Base-by-base conservation (phyloP, 345 rosid species). In the Eucalyptus victrix region DNA sequence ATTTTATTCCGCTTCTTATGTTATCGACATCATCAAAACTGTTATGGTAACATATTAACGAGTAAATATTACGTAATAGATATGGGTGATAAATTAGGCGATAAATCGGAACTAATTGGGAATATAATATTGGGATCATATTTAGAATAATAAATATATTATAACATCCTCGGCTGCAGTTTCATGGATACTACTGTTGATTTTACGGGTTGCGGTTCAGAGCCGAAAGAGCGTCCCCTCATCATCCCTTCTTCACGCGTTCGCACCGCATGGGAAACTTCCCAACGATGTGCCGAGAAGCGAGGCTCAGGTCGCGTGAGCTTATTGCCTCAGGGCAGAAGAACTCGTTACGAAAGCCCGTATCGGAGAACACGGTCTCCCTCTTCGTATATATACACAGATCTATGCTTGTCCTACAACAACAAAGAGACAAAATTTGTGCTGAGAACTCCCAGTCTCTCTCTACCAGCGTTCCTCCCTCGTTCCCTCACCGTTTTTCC, bases 321-420 rank as follows among this genome's bases (percentile, higher is more conserved):
- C 54, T 51, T 17, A 3, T 51, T 7, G 0, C 21, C 23, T n/a
- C 3, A 0, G 26, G 8, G 44, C 6, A 19, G 28, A 72, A 72
- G 45, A 72, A 72, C 42, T 21, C 24, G 45, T 11, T 1, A 19
- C 15, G 45, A 37, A 37, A 7, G 28, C 28, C 28, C 45, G 21
- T 53, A 19, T 19, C 58, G 58, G 58, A 53, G 76, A n/a, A n/a
- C 21, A n/a, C 76, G 76, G 76, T 65, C 19, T 65, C 21, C 15
- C 37, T 65, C 76, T 65, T 28, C 4, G 14, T 28, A 60, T n/a
- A n/a, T 65, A 1, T 65, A 16, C 37, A 8, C 21, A 4, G 76
- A 65, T 65, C 9, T 15, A 49, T 49, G 51, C 40, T 14, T 14
- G 37, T n/a, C 76, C 76, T 16, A 4, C 34, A 4, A 0, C 32